Evolutionary conservation across 768 basidiomycete genomes (phyloP), one percentile per base, ranked within the genome.

Genomic region (Rhizopogon vinicolor): DNA sequence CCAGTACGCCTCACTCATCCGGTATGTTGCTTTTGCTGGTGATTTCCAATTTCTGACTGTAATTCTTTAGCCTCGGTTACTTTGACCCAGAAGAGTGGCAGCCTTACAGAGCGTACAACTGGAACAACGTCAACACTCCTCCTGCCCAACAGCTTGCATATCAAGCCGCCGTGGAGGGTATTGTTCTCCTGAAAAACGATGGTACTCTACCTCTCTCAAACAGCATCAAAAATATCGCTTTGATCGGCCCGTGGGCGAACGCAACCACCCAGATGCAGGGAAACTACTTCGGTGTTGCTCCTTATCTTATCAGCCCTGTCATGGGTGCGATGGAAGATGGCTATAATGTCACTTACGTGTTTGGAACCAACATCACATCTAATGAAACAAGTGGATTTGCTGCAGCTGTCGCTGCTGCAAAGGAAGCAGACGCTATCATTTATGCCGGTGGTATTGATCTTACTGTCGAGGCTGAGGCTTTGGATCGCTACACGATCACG

Each of bases 171-270:
- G 66, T 76, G 5, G 79, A 82, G 62, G 80, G 82, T 19, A 74
- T 83, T 3, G 81, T 82, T 16, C 72, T 87, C 6, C 70, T 87
- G 14, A 86, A 87, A 72, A 88, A 86, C 61, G 81, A 84, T 54
- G 79, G 78, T 13, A 76, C 75, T 6, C 70, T 88, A 2, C 86
- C 85, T 3, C 70, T 87, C 42, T 69, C 73, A 19, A 61, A 63
- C 0, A 70, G 68, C 1, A 66, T 77, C 54, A 79, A 76, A 53
- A 79, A 72, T 7, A 64, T 88, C 16, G 84, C 82, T 7, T 62
- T 87, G 41, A 74, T 86, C 51, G 85, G 86, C 0, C 83, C 82
- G 3, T 82, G 75, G 74, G 79, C 76, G 4, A 80, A 80, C 60
- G 81, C 81, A 5, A 84, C 82, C 0, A 74, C 63, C 6, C 72